phyloP scores from a whole-genome alignment of 2,329 filamentous ascomycete species.

The Paraconiothyrium sp. region DNA sequence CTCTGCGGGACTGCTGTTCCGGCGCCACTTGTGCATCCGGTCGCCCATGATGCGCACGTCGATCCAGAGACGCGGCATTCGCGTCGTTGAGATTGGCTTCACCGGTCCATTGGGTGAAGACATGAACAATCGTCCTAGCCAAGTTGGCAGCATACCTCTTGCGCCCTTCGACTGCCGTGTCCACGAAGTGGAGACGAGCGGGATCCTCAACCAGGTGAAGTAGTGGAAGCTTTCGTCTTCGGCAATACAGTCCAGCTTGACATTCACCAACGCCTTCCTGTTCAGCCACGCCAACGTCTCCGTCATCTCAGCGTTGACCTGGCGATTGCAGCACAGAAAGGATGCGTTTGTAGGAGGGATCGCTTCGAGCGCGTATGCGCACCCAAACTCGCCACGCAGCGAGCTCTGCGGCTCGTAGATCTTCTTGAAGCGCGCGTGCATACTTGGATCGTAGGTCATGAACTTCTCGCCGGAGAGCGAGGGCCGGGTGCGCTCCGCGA shows the following conservation, averaged over 20 bases:
- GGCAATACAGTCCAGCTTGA: constrained; percentile 43
- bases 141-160: constrained; percentile 23
- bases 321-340: constrained; percentile 40
- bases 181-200: constrained; percentile 38
- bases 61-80: constrained; percentile 40
- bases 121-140: constrained; percentile 19
- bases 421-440: constrained; percentile 25
- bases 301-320: constrained; percentile 41
- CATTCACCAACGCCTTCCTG: constrained; percentile 26
- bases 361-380: constrained; percentile 32
- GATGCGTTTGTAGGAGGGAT: constrained; percentile 41
- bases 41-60: constrained; percentile 40
- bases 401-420: constrained; percentile 26
- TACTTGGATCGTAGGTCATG: constrained; percentile 20
- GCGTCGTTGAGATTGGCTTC: constrained; percentile 20
- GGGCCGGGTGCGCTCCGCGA: constrained; percentile 33
- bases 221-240: constrained; percentile 40
- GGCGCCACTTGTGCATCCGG: constrained; percentile 30
- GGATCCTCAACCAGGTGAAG: constrained; percentile 44
- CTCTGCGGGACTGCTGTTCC: constrained; percentile 30
- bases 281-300: constrained; percentile 32
- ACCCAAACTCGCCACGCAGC: constrained; percentile 36
- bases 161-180: neutral
- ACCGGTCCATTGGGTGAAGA: neutral
- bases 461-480: constrained; percentile 22